A percentile compares a stretch with the other conserved stretches of the same genome.
phyloP scores from a whole-genome alignment of 768 basidiomycete genomes.

The Termitomyces sp. region DNA sequence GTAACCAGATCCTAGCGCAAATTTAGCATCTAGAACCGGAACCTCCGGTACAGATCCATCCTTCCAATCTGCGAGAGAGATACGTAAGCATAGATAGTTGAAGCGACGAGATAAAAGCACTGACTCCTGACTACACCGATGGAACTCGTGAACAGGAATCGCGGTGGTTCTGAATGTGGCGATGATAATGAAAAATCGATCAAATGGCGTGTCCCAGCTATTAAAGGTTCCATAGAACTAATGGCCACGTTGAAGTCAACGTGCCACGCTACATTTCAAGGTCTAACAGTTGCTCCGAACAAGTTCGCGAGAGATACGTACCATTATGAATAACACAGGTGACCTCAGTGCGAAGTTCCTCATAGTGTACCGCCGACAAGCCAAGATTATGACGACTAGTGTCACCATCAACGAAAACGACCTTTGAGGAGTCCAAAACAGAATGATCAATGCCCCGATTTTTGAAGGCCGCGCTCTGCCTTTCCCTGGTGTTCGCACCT shows the following conservation, averaged over 20 bases:
- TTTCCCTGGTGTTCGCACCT: not conserved
- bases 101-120: not conserved
- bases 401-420: not conserved
- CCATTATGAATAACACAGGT: not conserved
- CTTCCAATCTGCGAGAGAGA: not conserved
- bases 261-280: not conserved
- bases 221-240: not conserved
- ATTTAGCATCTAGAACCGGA: not conserved
- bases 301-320: not conserved
- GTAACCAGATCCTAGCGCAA: not conserved
- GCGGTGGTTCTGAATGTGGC: not conserved
- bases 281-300: not conserved
- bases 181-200: not conserved
- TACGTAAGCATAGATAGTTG: not conserved
- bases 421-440: not conserved
- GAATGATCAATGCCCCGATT: not conserved
- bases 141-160: not conserved
- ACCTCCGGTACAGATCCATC: not conserved
- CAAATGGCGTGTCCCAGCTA: not conserved
- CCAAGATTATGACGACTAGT: not conserved
- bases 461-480: not conserved
- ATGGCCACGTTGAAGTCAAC: not conserved
- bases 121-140: not conserved
- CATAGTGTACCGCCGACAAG: not conserved
- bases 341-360: not conserved